Percentiles rank a stretch among this genome's conserved stretches.
Conservation (phyloP, 257 asterid species). For the Echium plantagineum region DNA sequence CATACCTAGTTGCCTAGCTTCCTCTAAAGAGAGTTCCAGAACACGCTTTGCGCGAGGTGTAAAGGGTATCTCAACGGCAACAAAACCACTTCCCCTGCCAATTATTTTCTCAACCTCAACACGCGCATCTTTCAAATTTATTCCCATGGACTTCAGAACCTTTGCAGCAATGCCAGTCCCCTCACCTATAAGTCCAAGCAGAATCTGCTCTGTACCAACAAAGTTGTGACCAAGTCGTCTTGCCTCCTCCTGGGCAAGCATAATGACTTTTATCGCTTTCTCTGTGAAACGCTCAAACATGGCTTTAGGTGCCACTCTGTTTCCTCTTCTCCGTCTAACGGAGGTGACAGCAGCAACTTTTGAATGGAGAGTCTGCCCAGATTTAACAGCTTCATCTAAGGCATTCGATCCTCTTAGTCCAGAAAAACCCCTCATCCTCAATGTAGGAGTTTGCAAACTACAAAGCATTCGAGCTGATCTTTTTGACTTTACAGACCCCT, state of each 20-base stretch:
- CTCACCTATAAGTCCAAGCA: conserved; percentile 93
- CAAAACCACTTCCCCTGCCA: conserved; percentile 97
- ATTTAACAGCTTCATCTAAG: conserved; percentile 41
- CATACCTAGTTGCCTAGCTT: conserved; percentile 97
- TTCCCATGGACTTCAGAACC: conserved; percentile 95
- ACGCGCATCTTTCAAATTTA: conserved; percentile 94
- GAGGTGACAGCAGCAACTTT: conserved; percentile 44
- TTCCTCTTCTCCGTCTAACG: conserved; percentile 34
- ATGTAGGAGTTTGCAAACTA: conserved; percentile 26
- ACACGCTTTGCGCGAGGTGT: conserved; percentile 99
- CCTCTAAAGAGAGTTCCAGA: conserved; percentile 88
- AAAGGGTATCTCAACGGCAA: conserved; percentile 95
- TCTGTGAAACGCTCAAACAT: conserved; percentile 99
- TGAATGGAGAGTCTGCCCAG: conserved; percentile 46
- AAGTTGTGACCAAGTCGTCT: conserved; percentile 93
- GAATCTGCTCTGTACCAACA: conserved; percentile 94
- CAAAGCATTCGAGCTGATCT: conserved; percentile 44
- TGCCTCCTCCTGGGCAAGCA: conserved; percentile 99
- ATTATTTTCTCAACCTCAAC: conserved; percentile 96
- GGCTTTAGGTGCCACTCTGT: conserved; percentile 54
- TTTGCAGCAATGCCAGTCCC: conserved; percentile 99
- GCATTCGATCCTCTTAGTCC: conserved; percentile 73
- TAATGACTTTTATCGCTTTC: conserved; percentile 88
- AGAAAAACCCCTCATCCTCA: conserved; percentile 37
- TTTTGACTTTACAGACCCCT: conserved; percentile 34